Percentiles rank a stretch among this genome's conserved stretches.
Evolutionary conservation across 768 basidiomycete genomes (phyloP).

Genomic region (Tylopilus balloui): DNA sequence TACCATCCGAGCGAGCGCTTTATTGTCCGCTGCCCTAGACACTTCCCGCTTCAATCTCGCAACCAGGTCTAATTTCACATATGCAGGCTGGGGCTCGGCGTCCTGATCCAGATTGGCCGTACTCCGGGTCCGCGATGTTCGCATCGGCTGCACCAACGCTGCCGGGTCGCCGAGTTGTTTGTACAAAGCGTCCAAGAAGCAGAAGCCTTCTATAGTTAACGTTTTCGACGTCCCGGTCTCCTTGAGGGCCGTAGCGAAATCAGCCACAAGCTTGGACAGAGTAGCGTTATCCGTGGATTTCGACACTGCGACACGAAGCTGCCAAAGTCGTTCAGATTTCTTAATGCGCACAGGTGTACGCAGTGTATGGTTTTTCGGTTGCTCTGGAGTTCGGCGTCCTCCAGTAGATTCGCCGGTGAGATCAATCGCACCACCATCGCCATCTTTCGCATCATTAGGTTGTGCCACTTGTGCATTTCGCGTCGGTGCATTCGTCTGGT

Average conservation of each 20-base stretch:
- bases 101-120: slow-evolving; percentile 39
- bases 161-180: slow-evolving; percentile 71
- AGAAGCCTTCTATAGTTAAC: slow-evolving; percentile 65
- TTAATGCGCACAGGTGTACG: slow-evolving; percentile 31
- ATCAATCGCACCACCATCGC: slow-evolving; percentile 38
- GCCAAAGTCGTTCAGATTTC: slow-evolving; percentile 47
- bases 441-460: slow-evolving; percentile 19
- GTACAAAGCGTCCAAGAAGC: slow-evolving; percentile 63
- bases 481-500: slow-evolving; percentile 41
- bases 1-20: slow-evolving; percentile 58
- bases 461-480: slow-evolving; percentile 33
- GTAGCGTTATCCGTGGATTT: slow-evolving; percentile 49
- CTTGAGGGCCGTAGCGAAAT: slow-evolving; percentile 56
- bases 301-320: slow-evolving; percentile 41
- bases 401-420: slow-evolving; percentile 38
- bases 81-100: slow-evolving; percentile 42
- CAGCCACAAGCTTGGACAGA: slow-evolving; percentile 51
- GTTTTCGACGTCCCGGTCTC: slow-evolving; percentile 62
- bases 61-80: slow-evolving; percentile 57
- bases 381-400: slow-evolving; percentile 28
- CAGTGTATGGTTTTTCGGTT: slow-evolving; percentile 20
- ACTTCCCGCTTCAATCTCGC: slow-evolving; percentile 56
- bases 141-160: slow-evolving; percentile 49
- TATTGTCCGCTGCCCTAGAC: slow-evolving; percentile 45
- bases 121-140: slow-evolving; percentile 40